Base-by-base conservation (phyloP, 2,329 filamentous ascomycete species). In the Colletotrichum melonis region DNA sequence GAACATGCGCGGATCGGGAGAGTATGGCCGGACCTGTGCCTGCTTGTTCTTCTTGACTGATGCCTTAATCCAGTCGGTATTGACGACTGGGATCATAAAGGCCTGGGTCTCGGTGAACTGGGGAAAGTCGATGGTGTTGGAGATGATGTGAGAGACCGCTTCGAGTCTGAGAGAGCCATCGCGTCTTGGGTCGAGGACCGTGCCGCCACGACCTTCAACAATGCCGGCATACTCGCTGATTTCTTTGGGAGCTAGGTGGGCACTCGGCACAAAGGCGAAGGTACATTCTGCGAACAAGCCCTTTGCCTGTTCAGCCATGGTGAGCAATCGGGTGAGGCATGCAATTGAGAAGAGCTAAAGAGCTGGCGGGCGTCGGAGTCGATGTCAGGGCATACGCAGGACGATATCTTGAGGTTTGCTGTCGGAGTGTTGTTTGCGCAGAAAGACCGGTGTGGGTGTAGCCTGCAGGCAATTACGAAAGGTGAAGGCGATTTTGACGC, bases 121-220 rank as follows among this genome's bases (percentile, higher is more conserved):
- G n/a, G 94, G 92, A 78, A 99, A 99, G 81, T 99, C 95, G 82
- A 95, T 93, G 1, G 93, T 96, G 72, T 92, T 91, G 69, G 95
- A 86, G 62, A 91, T 79, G 74, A 91, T 88, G 78, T 91, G 89
- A 26, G 89, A 89, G 63, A 86, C 84, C 69, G 85, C 77, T 63
- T 84, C 79, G 32, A 90, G 84, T 1, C 83, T 82, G 16, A 90
- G 80, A 16, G 84, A 83, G 76, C 87, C 88, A 76, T 89, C 83
- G 72, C 84, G 82, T 72, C 84, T 82, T 14, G 84, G 84, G 58
- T 87, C 82, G 74, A 88, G 80, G 2, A 90, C 82, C 42, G 83
- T 78, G 69, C 86, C 89, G 76, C 88, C 89, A 83, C 89, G 85
- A 14, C 87, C 84, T 71, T 81, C 75, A 38, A 89, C 80, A 1